These are phyloP conservation scores for Epichloe baconii DNA, from an alignment of 2,329 filamentous ascomycete genomes.

Conservation along the genomic window DNA sequence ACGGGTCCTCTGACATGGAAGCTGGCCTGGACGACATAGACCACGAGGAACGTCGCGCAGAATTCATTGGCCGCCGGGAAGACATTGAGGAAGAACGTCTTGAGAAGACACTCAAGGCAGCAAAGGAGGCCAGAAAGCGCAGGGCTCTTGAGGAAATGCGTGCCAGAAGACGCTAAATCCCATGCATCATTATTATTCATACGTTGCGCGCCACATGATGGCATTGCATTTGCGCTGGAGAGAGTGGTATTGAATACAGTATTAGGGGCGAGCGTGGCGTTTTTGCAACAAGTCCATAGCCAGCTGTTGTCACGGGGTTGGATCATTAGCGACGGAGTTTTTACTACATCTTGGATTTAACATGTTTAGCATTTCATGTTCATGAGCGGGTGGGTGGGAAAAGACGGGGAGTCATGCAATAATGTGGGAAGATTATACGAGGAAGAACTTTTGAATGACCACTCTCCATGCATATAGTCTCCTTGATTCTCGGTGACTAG, in stretches of 20 bases:
- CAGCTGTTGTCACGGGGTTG: background rate
- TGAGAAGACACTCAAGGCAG: constrained; percentile 46
- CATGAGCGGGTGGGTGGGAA: background rate
- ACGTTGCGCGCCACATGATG: background rate
- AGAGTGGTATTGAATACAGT: background rate
- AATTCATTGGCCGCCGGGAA: constrained; percentile 50
- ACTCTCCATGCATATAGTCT: background rate
- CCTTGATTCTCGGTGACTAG: background rate
- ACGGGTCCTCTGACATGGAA: constrained; percentile 66
- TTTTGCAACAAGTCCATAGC: background rate
- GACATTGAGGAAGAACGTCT: constrained; percentile 52
- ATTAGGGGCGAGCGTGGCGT: background rate
- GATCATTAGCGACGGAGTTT: constrained; percentile 29
- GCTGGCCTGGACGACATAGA: constrained; percentile 63
- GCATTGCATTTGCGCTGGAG: background rate
- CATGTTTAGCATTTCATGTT: background rate
- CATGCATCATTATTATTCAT: background rate
- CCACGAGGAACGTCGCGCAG: constrained; percentile 52
- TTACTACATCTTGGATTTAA: constrained; percentile 1
- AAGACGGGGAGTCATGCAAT: too few species aligned
- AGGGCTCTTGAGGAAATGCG: constrained; percentile 25
- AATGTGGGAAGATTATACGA: background rate
- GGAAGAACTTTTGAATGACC: background rate
- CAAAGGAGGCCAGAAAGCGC: constrained; percentile 45
- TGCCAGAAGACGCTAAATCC: constrained; percentile 15